Evolutionary conservation across 768 basidiomycete genomes (phyloP).

Genomic region (Glaciozyma antarctica): DNA sequence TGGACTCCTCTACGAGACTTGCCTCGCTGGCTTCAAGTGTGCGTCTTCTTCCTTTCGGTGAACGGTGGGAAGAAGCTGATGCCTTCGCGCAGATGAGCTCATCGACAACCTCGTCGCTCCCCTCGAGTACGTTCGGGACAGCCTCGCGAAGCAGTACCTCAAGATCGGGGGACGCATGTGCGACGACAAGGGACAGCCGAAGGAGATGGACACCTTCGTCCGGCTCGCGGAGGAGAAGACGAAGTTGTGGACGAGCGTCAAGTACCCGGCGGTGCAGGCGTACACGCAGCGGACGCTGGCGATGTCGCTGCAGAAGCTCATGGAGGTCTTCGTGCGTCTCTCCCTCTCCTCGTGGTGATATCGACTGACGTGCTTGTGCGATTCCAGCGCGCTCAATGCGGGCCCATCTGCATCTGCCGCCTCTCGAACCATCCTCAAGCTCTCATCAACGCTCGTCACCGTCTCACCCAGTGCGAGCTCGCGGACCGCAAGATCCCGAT

Average conservation of each 20-base stretch:
- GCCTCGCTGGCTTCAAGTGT: conserved; percentile 27
- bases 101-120: conserved; percentile 22
- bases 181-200: conserved; percentile 15
- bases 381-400: conserved; percentile 17
- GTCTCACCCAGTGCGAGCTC: conserved; percentile 26
- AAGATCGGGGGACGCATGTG: conserved; percentile 25
- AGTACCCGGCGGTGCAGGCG: conserved; percentile 22
- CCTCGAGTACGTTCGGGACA: conserved; percentile 20
- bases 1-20: conserved; percentile 23
- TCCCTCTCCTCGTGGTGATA: neutral
- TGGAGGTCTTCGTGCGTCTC: conserved; percentile 26
- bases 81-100: conserved; percentile 18
- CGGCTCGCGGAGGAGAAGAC: conserved; percentile 9
- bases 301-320: conserved; percentile 25
- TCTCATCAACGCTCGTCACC: conserved; percentile 18
- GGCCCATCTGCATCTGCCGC: conserved; percentile 27
- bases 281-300: conserved; percentile 26
- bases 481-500: conserved; percentile 29
- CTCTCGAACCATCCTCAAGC: conserved; percentile 25
- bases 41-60: neutral
- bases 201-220: conserved; percentile 24
- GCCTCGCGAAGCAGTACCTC: conserved; percentile 23
- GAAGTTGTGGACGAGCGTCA: conserved; percentile 16
- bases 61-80: neutral
- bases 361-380: neutral